Evolutionary conservation across 805 yeast species (phyloP).

Genomic region (Yarrowia hollandica): DNA sequence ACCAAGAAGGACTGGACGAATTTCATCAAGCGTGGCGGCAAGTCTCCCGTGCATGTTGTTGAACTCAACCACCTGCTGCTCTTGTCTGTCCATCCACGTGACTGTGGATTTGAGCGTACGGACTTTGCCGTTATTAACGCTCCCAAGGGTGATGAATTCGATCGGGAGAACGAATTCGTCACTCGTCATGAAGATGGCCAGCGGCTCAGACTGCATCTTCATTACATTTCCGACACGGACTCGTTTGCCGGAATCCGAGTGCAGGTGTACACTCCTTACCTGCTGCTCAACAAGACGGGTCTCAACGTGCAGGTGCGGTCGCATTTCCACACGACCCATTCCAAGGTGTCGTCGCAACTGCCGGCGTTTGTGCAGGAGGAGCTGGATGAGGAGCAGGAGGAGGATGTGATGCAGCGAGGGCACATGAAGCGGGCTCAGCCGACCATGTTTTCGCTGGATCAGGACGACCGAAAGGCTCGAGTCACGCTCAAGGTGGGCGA

Average conservation of each 20-base stretch:
- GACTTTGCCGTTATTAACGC: slow-evolving; percentile 68
- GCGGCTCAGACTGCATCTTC: slow-evolving; percentile 58
- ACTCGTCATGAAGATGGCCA: slow-evolving; percentile 64
- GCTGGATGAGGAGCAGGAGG: slow-evolving; percentile 34
- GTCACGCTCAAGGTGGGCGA: slow-evolving; percentile 67
- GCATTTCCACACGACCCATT: slow-evolving; percentile 52
- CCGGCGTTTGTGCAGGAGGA: slow-evolving; percentile 31
- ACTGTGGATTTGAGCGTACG: slow-evolving; percentile 60
- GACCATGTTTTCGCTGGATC: slow-evolving; percentile 80
- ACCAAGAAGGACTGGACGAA: slow-evolving; percentile 67
- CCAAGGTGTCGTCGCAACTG: slow-evolving; percentile 38
- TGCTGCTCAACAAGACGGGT: slow-evolving; percentile 79
- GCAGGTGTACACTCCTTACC: slow-evolving; percentile 78
- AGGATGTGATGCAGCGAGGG: slow-evolving; percentile 40
- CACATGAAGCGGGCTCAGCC: slow-evolving; percentile 49
- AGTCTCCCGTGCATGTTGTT: slow-evolving; percentile 77
- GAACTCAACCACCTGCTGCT: slow-evolving; percentile 69
- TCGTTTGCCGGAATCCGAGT: slow-evolving; percentile 57
- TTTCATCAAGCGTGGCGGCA: slow-evolving; percentile 59
- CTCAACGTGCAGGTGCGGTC: slow-evolving; percentile 59
- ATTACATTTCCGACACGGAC: slow-evolving; percentile 57
- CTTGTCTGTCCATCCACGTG: slow-evolving; percentile 57
- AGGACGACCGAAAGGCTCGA: slow-evolving; percentile 60
- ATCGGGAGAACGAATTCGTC: slow-evolving; percentile 54
- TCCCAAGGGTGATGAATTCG: slow-evolving; percentile 47